Percentiles rank a stretch among this genome's conserved stretches.
phyloP scores from a whole-genome alignment of 441 rosid genomes.

The Pelargonium fulgidum region DNA sequence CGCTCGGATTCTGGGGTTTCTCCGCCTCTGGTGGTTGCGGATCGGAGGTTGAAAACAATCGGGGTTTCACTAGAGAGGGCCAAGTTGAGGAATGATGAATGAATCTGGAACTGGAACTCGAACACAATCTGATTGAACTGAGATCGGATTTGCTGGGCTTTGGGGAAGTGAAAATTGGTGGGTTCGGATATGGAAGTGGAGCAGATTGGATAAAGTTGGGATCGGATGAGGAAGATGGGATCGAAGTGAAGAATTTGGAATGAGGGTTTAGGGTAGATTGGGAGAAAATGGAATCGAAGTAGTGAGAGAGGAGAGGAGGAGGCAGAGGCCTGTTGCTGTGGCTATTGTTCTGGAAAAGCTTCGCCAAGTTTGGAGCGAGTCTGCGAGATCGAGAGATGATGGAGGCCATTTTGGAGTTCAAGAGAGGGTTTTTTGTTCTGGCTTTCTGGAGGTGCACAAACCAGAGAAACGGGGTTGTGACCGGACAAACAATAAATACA shows the following conservation, averaged over 20 bases:
- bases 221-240: neutral
- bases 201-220: neutral
- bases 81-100: conserved; percentile 12
- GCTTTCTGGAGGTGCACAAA: neutral
- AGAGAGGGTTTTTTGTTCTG: neutral
- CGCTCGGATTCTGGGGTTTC: conserved; percentile 20
- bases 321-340: neutral
- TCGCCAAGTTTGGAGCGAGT: conserved; percentile 8
- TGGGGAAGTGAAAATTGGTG: neutral
- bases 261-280: neutral
- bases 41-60: conserved; percentile 40
- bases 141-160: conserved; percentile 18
- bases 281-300: conserved; percentile 8
- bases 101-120: conserved; percentile 15
- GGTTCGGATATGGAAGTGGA: neutral
- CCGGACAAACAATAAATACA: too few relatives aligned
- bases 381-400: conserved; percentile 27
- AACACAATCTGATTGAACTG: conserved; percentile 20
- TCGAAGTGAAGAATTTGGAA: conserved; percentile 2
- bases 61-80: conserved; percentile 24
- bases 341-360: neutral
- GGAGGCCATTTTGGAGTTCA: conserved; percentile 13
- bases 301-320: neutral
- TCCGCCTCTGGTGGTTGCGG: conserved; percentile 23
- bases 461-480: neutral